phyloP scores from a whole-genome alignment of 768 basidiomycete genomes.

The Boletellus sp. region DNA sequence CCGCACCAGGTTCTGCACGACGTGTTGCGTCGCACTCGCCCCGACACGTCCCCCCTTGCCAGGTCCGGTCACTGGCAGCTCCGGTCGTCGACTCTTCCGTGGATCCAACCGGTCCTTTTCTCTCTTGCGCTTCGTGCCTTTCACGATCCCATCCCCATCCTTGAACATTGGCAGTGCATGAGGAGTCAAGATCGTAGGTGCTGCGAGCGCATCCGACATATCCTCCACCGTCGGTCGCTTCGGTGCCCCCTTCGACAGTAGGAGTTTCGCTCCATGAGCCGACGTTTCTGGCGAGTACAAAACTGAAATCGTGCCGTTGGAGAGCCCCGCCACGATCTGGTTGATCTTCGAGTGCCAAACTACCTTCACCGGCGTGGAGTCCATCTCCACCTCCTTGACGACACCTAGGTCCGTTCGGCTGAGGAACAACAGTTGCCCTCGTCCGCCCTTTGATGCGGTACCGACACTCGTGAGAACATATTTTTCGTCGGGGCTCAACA shows the following conservation, averaged over 20 bases:
- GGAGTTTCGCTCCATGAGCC: constrained; percentile 86
- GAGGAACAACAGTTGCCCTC: constrained; percentile 73
- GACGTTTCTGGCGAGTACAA: constrained; percentile 91
- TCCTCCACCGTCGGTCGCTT: constrained; percentile 82
- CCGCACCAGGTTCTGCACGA: constrained; percentile 91
- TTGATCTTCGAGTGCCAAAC: constrained; percentile 98
- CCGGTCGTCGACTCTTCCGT: constrained; percentile 88
- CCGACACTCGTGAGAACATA: constrained; percentile 82
- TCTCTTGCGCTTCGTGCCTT: constrained; percentile 80
- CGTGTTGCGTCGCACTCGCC: constrained; percentile 94
- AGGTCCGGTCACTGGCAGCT: constrained; percentile 88
- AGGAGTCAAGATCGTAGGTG: constrained; percentile 88
- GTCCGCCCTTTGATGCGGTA: constrained; percentile 59
- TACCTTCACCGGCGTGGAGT: constrained; percentile 83
- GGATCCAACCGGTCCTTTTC: constrained; percentile 89
- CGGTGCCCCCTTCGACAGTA: constrained; percentile 82
- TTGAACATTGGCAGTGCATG: constrained; percentile 91
- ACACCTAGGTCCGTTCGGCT: constrained; percentile 66
- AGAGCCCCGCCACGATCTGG: constrained; percentile 85
- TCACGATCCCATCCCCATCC: constrained; percentile 65
- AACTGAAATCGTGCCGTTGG: constrained; percentile 84
- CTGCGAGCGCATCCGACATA: constrained; percentile 79
- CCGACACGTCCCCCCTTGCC: constrained; percentile 94
- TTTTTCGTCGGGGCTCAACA: constrained; percentile 93
- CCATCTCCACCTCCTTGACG: constrained; percentile 63